Percentiles rank a stretch among this genome's conserved stretches.
Evolutionary conservation across 768 basidiomycete species (phyloP).

Genomic region (Tricholoma furcatifolium): DNA sequence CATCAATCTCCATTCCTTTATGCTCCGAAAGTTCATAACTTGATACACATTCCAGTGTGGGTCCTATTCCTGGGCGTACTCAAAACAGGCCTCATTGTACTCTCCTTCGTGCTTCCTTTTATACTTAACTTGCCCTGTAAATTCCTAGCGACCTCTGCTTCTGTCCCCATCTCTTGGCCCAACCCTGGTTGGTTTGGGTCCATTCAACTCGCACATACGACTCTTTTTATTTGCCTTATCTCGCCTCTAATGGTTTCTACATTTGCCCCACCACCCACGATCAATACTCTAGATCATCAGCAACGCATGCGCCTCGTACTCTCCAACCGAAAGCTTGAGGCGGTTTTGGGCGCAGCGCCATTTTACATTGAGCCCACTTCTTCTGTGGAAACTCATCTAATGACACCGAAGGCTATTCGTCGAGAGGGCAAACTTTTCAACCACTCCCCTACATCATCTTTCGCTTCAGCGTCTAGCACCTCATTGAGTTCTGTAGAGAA

Average conservation of each 20-base stretch:
- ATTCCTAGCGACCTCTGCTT: not conserved
- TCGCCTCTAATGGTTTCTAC: constrained; percentile 1
- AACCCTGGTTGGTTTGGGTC: constrained; percentile 16
- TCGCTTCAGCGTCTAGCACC: constrained; percentile 12
- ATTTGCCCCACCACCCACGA: constrained; percentile 41
- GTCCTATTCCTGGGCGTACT: not conserved
- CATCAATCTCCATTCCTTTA: constrained; percentile 7
- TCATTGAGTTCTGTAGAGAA: no score
- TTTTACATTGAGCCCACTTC: constrained; percentile 27
- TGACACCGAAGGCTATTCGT: constrained; percentile 12
- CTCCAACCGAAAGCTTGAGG: constrained; percentile 55
- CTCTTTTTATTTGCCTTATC: not conserved
- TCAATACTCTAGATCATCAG: constrained; percentile 42
- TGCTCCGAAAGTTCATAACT: constrained; percentile 4
- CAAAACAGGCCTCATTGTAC: constrained; percentile 9
- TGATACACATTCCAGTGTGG: not conserved
- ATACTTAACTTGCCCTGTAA: not conserved
- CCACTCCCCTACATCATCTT: constrained; percentile 19
- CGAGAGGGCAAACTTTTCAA: constrained; percentile 21
- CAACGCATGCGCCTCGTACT: constrained; percentile 56
- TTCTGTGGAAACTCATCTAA: not conserved
- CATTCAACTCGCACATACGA: not conserved
- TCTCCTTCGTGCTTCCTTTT: constrained; percentile 3
- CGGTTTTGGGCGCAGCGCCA: constrained; percentile 48
- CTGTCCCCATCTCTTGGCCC: not conserved